Percentiles rank a stretch among this genome's conserved stretches.
These are phyloP conservation scores for Corylus heterophylla DNA, from an alignment of 306 rosid species.

Conservation along the genomic window DNA sequence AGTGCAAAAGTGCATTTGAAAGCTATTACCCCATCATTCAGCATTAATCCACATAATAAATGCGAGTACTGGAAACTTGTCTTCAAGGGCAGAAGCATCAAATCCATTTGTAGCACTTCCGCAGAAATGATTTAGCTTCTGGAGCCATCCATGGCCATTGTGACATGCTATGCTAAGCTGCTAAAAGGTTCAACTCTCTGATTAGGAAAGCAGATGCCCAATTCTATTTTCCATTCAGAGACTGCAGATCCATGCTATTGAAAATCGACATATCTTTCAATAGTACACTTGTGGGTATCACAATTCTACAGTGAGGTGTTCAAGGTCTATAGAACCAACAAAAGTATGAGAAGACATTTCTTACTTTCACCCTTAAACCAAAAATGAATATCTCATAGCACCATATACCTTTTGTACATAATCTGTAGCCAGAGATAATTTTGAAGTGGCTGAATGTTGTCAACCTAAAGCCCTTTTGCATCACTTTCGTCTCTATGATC, in stretches of 20 bases:
- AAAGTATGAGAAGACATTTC: not conserved
- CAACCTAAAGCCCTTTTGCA: conserved; percentile 38
- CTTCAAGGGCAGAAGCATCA: not conserved
- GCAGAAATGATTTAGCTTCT: not conserved
- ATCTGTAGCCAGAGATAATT: conserved; percentile 11
- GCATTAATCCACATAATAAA: not conserved
- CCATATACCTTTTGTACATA: conserved; percentile 14
- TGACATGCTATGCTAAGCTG: not conserved
- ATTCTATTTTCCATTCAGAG: not conserved
- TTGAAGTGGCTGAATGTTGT: not conserved
- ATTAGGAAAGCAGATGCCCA: not conserved
- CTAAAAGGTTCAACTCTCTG: not conserved
- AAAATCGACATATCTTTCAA: not conserved
- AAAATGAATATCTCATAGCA: conserved; percentile 15
- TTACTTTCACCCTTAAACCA: not conserved
- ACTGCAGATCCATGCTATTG: not conserved
- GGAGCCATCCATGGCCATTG: not conserved
- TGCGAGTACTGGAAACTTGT: not conserved
- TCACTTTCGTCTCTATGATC: conserved; percentile 24
- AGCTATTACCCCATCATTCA: not conserved
- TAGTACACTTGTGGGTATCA: not conserved
- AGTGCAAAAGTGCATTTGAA: not conserved
- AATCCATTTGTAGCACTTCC: not conserved
- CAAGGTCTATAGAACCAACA: not conserved
- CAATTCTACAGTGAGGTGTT: not conserved